These are phyloP conservation scores for Tanacetum coccineum DNA, from an alignment of 129 eudicot species.

Conservation along the genomic window DNA sequence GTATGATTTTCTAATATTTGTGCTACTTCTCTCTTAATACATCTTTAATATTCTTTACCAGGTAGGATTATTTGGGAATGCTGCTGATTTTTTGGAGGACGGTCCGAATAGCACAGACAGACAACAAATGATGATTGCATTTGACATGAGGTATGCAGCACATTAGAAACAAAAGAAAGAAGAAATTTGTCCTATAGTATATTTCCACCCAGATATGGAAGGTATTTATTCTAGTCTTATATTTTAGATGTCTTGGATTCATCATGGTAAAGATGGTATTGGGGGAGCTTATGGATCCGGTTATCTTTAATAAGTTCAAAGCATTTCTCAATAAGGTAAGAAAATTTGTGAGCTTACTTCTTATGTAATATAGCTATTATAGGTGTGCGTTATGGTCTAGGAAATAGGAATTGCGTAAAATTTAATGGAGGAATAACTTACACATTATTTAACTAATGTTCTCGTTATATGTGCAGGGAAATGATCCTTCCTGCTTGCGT, in stretches of 20 bases:
- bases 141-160: slow-evolving; percentile 84
- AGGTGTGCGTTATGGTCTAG: too few species aligned
- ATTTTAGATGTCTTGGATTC: slow-evolving; percentile 87
- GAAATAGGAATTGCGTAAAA: too few species aligned
- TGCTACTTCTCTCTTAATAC: slow-evolving; percentile 12
- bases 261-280: slow-evolving; percentile 92
- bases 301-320: slow-evolving; percentile 65
- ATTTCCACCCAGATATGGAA: slow-evolving; percentile 8
- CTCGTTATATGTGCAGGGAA: slow-evolving; percentile 53
- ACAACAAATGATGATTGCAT: slow-evolving; percentile 96
- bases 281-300: slow-evolving; percentile 94
- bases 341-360: neutral
- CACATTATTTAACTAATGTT: neutral
- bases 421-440: too few species aligned
- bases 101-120: slow-evolving; percentile 46
- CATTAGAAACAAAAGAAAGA: neutral
- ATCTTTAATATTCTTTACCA: slow-evolving; percentile 26
- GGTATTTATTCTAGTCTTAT: slow-evolving; percentile 8
- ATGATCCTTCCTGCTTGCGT: slow-evolving; percentile 93
- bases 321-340: slow-evolving; percentile 76
- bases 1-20: neutral
- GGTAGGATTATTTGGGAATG: slow-evolving; percentile 97
- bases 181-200: neutral
- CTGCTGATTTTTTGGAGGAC: slow-evolving; percentile 72
- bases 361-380: neutral